Percentiles rank a stretch among this genome's conserved stretches.
These are phyloP conservation scores for Yarrowia sp. DNA, from an alignment of 805 yeast genomes.

Conservation along the genomic window DNA sequence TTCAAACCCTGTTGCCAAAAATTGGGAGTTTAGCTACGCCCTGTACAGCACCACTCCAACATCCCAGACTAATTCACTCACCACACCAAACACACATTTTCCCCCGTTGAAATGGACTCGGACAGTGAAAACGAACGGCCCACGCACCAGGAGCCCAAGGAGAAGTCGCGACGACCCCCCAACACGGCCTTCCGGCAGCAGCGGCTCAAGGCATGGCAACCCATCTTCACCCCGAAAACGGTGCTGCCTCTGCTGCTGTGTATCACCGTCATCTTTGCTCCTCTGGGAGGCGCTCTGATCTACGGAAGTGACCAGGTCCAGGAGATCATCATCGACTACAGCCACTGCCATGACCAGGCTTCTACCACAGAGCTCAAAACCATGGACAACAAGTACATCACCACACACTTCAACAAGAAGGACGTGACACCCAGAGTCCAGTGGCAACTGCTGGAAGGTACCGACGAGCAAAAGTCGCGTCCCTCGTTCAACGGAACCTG, in stretches of 20 bases:
- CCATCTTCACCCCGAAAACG: conserved; percentile 88
- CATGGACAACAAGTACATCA: conserved; percentile 54
- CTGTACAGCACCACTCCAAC: neutral
- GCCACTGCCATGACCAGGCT: conserved; percentile 67
- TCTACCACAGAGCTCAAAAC: conserved; percentile 61
- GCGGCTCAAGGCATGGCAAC: conserved; percentile 76
- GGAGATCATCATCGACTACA: conserved; percentile 74
- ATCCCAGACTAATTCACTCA: conserved; percentile 22
- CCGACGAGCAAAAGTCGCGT: conserved; percentile 47
- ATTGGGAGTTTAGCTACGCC: conserved; percentile 19
- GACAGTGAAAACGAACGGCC: conserved; percentile 50
- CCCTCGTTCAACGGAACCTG: conserved; percentile 54
- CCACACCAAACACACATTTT: neutral
- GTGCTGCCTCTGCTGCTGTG: conserved; percentile 83
- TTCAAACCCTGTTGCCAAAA: conserved; percentile 31
- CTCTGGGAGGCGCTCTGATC: conserved; percentile 85
- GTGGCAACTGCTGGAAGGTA: conserved; percentile 64
- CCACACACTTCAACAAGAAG: conserved; percentile 64
- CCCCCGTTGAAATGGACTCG: conserved; percentile 30
- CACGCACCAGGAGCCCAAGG: conserved; percentile 47
- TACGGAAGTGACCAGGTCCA: conserved; percentile 82
- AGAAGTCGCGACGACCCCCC: conserved; percentile 53
- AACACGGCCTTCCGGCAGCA: conserved; percentile 60
- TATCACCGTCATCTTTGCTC: conserved; percentile 81
- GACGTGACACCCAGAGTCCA: conserved; percentile 51